Conservation (phyloP, 768 basidiomycete species). For the Lentinula edodes region DNA sequence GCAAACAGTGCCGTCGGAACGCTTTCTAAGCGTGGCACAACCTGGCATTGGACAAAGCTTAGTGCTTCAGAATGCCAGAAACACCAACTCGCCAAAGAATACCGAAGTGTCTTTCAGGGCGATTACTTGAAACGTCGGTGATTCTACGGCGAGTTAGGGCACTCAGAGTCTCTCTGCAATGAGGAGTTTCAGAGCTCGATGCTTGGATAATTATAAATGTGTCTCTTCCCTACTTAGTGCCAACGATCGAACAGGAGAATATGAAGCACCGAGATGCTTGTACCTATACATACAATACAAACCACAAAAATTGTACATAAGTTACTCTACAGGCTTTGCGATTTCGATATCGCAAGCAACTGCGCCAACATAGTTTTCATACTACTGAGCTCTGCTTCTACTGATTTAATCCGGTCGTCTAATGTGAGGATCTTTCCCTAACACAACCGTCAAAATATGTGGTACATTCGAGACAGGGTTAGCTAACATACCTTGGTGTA, state of each 20-base stretch:
- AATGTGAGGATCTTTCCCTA: conserved; percentile 1
- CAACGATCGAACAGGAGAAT: too few species aligned
- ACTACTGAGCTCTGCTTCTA: conserved; percentile 6
- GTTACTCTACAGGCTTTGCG: background rate
- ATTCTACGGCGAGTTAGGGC: background rate
- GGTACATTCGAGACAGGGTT: background rate
- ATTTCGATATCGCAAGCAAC: conserved; percentile 5
- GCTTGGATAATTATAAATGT: too few species aligned
- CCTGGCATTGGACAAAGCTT: background rate
- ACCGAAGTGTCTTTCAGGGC: background rate
- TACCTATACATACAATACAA: background rate
- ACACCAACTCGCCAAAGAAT: background rate
- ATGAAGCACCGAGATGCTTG: too few species aligned
- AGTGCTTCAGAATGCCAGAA: background rate
- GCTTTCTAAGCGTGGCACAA: background rate
- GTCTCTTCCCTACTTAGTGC: too few species aligned
- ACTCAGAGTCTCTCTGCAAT: background rate
- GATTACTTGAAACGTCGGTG: background rate
- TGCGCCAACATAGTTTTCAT: conserved; percentile 10
- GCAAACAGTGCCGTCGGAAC: background rate
- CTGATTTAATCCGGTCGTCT: conserved; percentile 6
- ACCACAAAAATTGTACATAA: background rate
- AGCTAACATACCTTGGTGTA: conserved; percentile 3
- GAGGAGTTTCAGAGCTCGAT: background rate
- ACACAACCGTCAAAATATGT: background rate